A percentile compares a stretch with the other conserved stretches of the same genome.
These are phyloP conservation scores for Cladophialophora immunda DNA, from an alignment of 2,329 filamentous ascomycete species.

Conservation along the genomic window DNA sequence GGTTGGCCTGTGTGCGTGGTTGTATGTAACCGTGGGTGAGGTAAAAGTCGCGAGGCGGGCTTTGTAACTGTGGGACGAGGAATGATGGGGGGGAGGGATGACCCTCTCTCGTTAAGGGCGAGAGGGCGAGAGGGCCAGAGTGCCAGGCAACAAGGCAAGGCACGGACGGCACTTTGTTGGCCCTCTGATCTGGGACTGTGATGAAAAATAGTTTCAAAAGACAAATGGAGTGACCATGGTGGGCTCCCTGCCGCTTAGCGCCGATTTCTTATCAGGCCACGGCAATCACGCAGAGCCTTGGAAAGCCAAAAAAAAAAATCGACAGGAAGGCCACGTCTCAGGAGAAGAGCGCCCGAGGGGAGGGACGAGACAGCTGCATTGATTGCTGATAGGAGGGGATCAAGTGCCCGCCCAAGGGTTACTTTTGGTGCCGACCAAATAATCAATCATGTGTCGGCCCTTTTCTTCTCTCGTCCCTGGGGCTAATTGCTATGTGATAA, in stretches of 20 bases:
- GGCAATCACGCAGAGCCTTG: conserved; percentile 8
- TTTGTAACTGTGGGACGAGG: conserved; percentile 20
- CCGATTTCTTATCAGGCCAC: conserved; percentile 27
- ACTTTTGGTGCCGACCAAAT: not conserved
- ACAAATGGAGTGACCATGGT: conserved; percentile 4
- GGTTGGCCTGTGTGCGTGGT: conserved; percentile 10
- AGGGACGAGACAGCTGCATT: not conserved
- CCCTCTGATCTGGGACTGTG: conserved; percentile 1
- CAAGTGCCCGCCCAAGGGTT: not conserved
- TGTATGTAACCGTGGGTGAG: conserved; percentile 18
- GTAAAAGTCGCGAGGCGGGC: conserved; percentile 9
- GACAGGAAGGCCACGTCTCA: conserved; percentile 10
- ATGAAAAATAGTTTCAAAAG: conserved; percentile 14
- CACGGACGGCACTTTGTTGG: conserved; percentile 10
- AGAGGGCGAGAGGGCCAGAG: not conserved
- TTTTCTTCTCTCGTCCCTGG: not conserved
- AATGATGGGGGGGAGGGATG: conserved; percentile 10
- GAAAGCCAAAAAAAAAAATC: not conserved
- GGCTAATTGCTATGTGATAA: not conserved
- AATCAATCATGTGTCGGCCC: not conserved
- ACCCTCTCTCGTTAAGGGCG: not conserved
- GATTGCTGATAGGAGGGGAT: conserved; percentile 13
- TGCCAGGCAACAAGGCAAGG: conserved; percentile 2
- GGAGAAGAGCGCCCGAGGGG: conserved; percentile 7
- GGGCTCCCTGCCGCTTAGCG: conserved; percentile 9